Conservation (phyloP, 2,329 filamentous ascomycete species). For the Botrytis fragariae region DNA sequence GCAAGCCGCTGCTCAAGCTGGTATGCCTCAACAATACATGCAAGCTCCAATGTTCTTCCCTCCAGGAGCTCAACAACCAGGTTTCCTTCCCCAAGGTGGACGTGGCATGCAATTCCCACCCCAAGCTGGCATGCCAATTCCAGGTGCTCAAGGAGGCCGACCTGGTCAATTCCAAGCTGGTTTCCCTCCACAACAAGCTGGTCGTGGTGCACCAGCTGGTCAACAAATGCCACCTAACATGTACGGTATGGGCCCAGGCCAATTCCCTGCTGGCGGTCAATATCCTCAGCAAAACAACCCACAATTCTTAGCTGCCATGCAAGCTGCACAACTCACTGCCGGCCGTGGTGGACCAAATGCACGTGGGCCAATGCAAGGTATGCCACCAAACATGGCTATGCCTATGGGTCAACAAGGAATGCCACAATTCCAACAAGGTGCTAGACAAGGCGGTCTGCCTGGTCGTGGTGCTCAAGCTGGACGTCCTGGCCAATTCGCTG, state of each 20-base stretch:
- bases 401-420: constrained; percentile 53
- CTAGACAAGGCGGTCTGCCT: constrained; percentile 46
- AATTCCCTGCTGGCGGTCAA: constrained; percentile 74
- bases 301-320: constrained; percentile 73
- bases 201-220: constrained; percentile 77
- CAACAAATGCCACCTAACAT: constrained; percentile 86
- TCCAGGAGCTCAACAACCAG: constrained; percentile 69
- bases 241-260: constrained; percentile 70
- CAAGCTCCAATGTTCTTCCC: constrained; percentile 90
- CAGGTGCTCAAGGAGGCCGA: constrained; percentile 74
- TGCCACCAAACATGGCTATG: constrained; percentile 68
- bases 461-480: constrained; percentile 40
- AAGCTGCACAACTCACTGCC: constrained; percentile 58
- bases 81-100: constrained; percentile 62
- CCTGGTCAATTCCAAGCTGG: constrained; percentile 80
- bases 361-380: constrained; percentile 62
- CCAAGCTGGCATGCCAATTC: constrained; percentile 62
- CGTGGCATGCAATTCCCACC: constrained; percentile 65
- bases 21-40: constrained; percentile 85
- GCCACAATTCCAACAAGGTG: constrained; percentile 52
- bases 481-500: constrained; percentile 39
- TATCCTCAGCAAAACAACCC: constrained; percentile 79
- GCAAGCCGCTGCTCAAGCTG: constrained; percentile 87
- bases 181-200: constrained; percentile 80
- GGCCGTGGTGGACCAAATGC: constrained; percentile 43